Conservation (phyloP, 805 yeast species). For the Yamadazyma scolyti region DNA sequence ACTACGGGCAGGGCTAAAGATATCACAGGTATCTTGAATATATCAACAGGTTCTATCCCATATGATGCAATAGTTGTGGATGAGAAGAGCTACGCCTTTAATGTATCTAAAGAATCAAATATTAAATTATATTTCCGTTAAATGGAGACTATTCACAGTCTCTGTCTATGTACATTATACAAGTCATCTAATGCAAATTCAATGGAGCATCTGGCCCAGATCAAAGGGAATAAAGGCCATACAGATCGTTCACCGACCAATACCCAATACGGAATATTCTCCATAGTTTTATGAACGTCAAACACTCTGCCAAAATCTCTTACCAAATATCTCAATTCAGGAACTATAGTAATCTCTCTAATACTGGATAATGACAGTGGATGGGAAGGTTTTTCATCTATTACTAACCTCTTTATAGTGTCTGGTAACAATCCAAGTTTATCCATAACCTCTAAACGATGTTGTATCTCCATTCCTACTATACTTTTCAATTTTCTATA, state of each 20-base stretch:
- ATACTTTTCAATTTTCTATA: conserved; percentile 46
- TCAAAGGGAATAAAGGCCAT: conserved; percentile 84
- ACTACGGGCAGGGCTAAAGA: conserved; percentile 81
- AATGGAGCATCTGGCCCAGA: conserved; percentile 85
- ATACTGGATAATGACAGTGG: conserved; percentile 60
- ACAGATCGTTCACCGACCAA: conserved; percentile 86
- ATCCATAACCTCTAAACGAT: conserved; percentile 76
- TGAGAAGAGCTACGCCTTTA: conserved; percentile 64
- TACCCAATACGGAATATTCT: conserved; percentile 85
- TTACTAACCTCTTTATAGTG: conserved; percentile 67
- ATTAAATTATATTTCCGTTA: conserved; percentile 44
- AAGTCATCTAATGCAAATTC: conserved; percentile 85
- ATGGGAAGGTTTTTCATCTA: conserved; percentile 75
- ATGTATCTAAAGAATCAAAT: conserved; percentile 51
- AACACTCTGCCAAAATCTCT: conserved; percentile 71
- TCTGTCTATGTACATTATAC: conserved; percentile 44
- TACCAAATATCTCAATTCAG: conserved; percentile 70
- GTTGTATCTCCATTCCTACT: conserved; percentile 74
- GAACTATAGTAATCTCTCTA: conserved; percentile 86
- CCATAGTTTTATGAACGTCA: conserved; percentile 66
- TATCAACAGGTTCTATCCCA: conserved; percentile 53
- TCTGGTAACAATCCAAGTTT: conserved; percentile 72
- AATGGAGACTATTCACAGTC: conserved; percentile 5
- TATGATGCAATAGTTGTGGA: conserved; percentile 22
- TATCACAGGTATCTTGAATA: conserved; percentile 66